Evolutionary conservation across 2,329 filamentous ascomycete species (phyloP).

Genomic region (Rhynchosporium graminicola): DNA sequence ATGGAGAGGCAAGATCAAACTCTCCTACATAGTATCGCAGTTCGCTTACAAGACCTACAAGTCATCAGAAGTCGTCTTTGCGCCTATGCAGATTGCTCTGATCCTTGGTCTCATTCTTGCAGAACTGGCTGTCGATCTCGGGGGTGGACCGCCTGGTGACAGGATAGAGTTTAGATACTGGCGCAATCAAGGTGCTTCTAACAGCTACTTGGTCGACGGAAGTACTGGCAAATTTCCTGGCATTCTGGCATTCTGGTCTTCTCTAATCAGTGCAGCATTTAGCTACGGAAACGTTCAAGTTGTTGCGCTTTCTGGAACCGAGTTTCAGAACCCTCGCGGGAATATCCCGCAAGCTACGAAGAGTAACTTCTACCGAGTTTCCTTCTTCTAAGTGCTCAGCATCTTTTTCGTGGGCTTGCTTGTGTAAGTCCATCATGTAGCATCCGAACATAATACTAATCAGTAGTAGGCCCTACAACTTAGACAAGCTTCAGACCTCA

Average conservation of each 20-base stretch:
- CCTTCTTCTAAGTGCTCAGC: conserved; percentile 64
- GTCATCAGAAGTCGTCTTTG: conserved; percentile 54
- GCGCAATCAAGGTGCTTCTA: conserved; percentile 46
- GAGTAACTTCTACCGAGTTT: conserved; percentile 59
- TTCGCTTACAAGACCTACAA: conserved; percentile 8
- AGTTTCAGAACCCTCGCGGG: conserved; percentile 63
- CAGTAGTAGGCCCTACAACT: conserved; percentile 8
- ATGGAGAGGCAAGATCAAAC: conserved; percentile 14
- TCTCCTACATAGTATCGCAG: background rate
- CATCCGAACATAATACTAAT: conserved; percentile 49
- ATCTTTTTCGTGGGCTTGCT: conserved; percentile 56
- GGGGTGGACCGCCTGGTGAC: conserved; percentile 58
- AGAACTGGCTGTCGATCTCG: conserved; percentile 48
- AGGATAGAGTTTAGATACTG: conserved; percentile 69
- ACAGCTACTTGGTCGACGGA: conserved; percentile 48
- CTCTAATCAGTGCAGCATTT: conserved; percentile 47
- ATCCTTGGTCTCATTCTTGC: conserved; percentile 63
- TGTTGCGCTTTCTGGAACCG: conserved; percentile 59
- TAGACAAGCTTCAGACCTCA: conserved; percentile 51
- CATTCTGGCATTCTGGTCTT: conserved; percentile 44
- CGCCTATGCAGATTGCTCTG: conserved; percentile 58
- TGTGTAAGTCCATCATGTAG: conserved; percentile 44
- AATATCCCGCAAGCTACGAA: conserved; percentile 59
- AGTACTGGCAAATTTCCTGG: conserved; percentile 61
- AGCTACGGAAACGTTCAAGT: conserved; percentile 52